A percentile compares a stretch with the other conserved stretches of the same genome.
Evolutionary conservation across 345 rosid species (phyloP).

Genomic region (Microthlaspi erraticum): DNA sequence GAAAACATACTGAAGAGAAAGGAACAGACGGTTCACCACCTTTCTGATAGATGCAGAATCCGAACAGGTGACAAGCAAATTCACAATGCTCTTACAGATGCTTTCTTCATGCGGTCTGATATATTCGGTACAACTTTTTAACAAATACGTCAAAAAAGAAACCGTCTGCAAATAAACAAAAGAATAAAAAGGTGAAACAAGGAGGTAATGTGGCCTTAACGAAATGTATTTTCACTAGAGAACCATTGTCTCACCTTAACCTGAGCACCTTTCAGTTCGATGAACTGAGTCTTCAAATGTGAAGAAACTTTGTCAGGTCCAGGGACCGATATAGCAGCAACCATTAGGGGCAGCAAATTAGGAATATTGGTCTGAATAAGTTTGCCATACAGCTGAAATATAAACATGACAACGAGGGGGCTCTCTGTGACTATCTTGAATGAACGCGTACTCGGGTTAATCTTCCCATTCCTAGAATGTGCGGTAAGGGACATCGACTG

Average conservation of each 20-base stretch:
- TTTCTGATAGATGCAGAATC: conserved; percentile 96
- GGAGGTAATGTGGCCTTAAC: conserved; percentile 18
- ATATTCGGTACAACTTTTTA: conserved; percentile 95
- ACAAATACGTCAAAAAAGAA: conserved; percentile 90
- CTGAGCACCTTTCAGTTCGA: conserved; percentile 96
- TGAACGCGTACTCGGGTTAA: conserved; percentile 88
- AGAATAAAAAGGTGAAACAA: conserved; percentile 29
- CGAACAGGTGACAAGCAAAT: conserved; percentile 94
- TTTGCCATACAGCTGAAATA: conserved; percentile 86
- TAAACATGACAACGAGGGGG: conserved; percentile 98
- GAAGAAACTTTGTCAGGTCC: conserved; percentile 93
- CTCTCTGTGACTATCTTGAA: conserved; percentile 96
- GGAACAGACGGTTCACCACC: conserved; percentile 50
- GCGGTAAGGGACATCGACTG: conserved; percentile 36
- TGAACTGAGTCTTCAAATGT: conserved; percentile 75
- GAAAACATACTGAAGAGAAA: conserved; percentile 21
- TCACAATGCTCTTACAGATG: conserved; percentile 96
- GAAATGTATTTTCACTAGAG: conserved; percentile 2
- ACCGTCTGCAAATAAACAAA: conserved; percentile 77
- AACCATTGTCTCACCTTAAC: conserved; percentile 77
- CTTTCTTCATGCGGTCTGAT: conserved; percentile 96
- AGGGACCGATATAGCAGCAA: conserved; percentile 90
- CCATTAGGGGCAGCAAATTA: conserved; percentile 89
- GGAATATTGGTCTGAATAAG: conserved; percentile 96
- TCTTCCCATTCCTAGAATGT: conserved; percentile 61